Conservation (phyloP, 225 moss, liverwort and hornwort genomes). For the Thuidium tamariscinum region DNA sequence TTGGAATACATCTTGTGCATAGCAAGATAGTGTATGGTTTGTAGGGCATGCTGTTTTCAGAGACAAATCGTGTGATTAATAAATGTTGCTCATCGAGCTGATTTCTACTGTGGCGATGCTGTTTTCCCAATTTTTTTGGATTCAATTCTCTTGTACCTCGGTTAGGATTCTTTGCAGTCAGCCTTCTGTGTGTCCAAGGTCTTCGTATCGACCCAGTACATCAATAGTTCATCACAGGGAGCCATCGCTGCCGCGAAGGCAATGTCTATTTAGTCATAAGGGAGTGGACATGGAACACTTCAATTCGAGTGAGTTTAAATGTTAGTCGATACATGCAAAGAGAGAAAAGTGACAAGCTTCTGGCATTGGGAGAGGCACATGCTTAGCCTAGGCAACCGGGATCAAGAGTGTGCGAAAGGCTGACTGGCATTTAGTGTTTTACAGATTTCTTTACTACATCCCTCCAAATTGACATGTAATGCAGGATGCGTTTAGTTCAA, state of each 20-base stretch:
- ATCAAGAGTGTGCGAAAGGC: background rate
- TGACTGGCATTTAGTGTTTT: background rate
- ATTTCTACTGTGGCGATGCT: too few species aligned
- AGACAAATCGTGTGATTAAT: background rate
- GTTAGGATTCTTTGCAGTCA: too few species aligned
- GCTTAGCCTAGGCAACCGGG: background rate
- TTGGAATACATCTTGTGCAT: background rate
- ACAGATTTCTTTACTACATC: background rate
- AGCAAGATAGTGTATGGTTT: background rate
- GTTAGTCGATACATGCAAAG: background rate
- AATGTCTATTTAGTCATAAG: too few species aligned
- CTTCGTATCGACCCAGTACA: background rate
- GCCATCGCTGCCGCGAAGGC: too few species aligned
- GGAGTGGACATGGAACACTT: too few species aligned
- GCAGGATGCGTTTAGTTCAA: background rate
- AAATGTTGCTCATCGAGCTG: background rate
- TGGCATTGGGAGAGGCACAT: background rate
- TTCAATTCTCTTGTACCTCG: background rate
- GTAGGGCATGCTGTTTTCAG: background rate
- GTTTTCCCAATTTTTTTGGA: too few species aligned
- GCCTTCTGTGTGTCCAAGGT: background rate
- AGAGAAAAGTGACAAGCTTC: background rate
- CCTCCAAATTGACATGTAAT: background rate
- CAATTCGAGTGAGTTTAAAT: too few species aligned
- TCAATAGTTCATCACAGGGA: background rate